Evolutionary conservation across 2,329 filamentous ascomycete genomes (phyloP).

Genomic region (Aspergillus sojae): DNA sequence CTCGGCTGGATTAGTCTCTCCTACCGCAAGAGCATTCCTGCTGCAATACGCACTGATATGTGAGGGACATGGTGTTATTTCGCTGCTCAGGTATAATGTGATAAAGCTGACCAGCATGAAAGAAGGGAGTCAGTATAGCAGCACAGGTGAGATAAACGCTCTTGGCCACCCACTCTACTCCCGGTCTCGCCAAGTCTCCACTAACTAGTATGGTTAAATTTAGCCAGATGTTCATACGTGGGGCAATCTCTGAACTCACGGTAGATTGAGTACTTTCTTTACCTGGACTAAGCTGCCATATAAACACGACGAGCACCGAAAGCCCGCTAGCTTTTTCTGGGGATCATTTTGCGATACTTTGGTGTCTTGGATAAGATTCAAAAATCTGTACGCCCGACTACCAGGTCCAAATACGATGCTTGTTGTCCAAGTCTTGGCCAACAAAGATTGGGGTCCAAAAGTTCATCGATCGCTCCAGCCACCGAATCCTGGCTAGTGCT

Average conservation of each 20-base stretch:
- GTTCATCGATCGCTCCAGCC: not conserved
- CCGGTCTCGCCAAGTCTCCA: not conserved
- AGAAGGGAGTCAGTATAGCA: too few species aligned
- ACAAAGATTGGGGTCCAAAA: not conserved
- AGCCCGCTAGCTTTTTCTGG: not conserved
- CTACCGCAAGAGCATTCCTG: not conserved
- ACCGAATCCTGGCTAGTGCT: too few species aligned
- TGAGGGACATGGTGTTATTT: not conserved
- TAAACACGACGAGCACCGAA: too few species aligned
- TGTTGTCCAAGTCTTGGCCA: not conserved
- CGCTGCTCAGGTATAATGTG: not conserved
- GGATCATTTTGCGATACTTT: not conserved
- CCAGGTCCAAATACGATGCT: not conserved
- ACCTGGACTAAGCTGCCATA: not conserved
- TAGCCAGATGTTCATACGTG: not conserved
- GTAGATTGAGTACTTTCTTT: not conserved
- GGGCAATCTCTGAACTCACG: not conserved
- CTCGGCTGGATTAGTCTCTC: not conserved
- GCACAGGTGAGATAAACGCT: too few species aligned
- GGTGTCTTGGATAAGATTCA: not conserved
- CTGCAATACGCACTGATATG: not conserved
- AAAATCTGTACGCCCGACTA: not conserved
- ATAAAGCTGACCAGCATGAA: not conserved
- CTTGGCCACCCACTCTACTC: not conserved
- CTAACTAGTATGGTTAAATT: not conserved